These are phyloP conservation scores for Spencermartinsiella europaea DNA, from an alignment of 805 yeast species.

Conservation along the genomic window DNA sequence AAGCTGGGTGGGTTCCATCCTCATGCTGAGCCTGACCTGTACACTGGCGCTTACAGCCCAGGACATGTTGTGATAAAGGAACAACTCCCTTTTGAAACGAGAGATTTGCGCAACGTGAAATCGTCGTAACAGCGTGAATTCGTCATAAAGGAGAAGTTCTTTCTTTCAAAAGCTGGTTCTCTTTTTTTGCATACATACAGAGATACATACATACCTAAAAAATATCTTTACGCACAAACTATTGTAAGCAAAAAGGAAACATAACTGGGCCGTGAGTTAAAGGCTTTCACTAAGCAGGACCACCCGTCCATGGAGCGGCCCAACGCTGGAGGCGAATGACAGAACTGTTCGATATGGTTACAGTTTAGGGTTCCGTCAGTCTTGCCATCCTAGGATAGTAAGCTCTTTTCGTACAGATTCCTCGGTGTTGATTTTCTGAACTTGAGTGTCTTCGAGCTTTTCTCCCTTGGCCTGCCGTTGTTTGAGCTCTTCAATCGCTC, in stretches of 20 bases:
- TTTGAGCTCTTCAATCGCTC: constrained; percentile 92
- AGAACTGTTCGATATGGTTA: too few relatives aligned
- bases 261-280: too few relatives aligned
- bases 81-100: constrained; percentile 44
- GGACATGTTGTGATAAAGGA: constrained; percentile 48
- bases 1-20: constrained; percentile 53
- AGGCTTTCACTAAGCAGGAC: too few relatives aligned
- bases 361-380: constrained; percentile 14
- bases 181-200: neutral
- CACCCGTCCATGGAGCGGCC: too few relatives aligned
- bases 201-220: neutral
- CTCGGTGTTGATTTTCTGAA: constrained; percentile 84
- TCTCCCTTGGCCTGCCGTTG: constrained; percentile 80
- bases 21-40: constrained; percentile 47
- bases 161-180: neutral
- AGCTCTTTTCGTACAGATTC: constrained; percentile 72
- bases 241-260: too few relatives aligned
- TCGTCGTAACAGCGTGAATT: too few relatives aligned
- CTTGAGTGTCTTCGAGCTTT: constrained; percentile 85
- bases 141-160: too few relatives aligned
- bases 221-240: too few relatives aligned
- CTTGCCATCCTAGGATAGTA: constrained; percentile 67
- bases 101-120: constrained; percentile 43
- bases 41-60: constrained; percentile 42
- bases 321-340: too few relatives aligned